phyloP scores from a whole-genome alignment of 75 land plant genomes.

The Pinus albicaulis region DNA sequence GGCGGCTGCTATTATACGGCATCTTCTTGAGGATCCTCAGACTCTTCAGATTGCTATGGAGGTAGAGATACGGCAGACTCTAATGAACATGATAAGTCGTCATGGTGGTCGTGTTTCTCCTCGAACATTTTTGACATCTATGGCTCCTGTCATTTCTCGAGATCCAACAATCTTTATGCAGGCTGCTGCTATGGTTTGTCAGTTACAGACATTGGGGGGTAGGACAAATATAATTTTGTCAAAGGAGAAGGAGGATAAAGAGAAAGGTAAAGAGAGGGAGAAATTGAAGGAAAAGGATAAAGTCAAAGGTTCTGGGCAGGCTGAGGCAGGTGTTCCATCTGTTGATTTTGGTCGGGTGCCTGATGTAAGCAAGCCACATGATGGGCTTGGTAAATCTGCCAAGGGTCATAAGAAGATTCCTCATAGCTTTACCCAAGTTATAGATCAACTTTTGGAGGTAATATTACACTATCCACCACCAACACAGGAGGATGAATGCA shows the following conservation, averaged over 20 bases:
- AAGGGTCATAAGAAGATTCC: slow-evolving; percentile 77
- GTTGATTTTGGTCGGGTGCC: slow-evolving; percentile 31
- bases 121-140: slow-evolving; percentile 67
- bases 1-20: slow-evolving; percentile 84
- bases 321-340: slow-evolving; percentile 35
- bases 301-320: slow-evolving; percentile 21
- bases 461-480: slow-evolving; percentile 59
- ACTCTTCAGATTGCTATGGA: slow-evolving; percentile 97
- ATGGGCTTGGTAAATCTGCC: slow-evolving; percentile 46
- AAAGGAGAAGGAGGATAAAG: slow-evolving; percentile 81
- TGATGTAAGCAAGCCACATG: slow-evolving; percentile 51
- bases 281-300: slow-evolving; percentile 36
- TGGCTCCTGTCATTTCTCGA: slow-evolving; percentile 91
- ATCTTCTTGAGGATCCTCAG: slow-evolving; percentile 98
- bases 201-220: slow-evolving; percentile 71
- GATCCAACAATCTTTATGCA: slow-evolving; percentile 89
- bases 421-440: slow-evolving; percentile 75
- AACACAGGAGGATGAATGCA: slow-evolving; percentile 32
- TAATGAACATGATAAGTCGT: slow-evolving; percentile 40
- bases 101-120: slow-evolving; percentile 63
- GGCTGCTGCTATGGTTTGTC: slow-evolving; percentile 79
- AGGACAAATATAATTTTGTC: slow-evolving; percentile 58
- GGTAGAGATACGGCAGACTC: slow-evolving; percentile 80
- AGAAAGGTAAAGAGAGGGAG: slow-evolving; percentile 41
- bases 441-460: slow-evolving; percentile 89